Conservation (phyloP, 1,284 basidiomycete species). For the Stereum hirsutum region DNA sequence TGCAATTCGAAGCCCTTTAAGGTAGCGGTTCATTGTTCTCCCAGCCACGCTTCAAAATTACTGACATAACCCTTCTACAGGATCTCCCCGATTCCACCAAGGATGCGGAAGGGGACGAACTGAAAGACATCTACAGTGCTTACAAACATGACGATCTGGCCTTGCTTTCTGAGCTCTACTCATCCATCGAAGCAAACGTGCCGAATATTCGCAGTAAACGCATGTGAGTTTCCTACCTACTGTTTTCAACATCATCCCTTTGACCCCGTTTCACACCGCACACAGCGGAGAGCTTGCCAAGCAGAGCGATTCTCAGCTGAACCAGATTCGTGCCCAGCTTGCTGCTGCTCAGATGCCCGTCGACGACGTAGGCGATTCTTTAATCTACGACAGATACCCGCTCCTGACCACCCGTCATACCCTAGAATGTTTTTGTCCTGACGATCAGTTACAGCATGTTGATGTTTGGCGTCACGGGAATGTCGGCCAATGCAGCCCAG, state of each 20-base stretch:
- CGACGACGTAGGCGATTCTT: neutral
- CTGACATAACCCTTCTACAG: conserved; percentile 1
- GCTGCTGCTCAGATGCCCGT: neutral
- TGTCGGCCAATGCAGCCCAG: neutral
- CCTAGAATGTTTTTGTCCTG: conserved; percentile 5
- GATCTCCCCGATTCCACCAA: neutral
- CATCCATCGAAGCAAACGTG: neutral
- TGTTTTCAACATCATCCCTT: neutral
- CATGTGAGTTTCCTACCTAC: neutral
- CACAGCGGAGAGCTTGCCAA: neutral
- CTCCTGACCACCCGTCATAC: too few relatives aligned
- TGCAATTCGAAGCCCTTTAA: neutral
- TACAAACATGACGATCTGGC: neutral
- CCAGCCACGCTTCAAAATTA: neutral
- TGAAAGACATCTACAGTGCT: neutral
- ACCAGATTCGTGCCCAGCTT: neutral
- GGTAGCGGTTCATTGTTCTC: neutral
- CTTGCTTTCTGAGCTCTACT: neutral
- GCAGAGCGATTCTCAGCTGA: neutral
- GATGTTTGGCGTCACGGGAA: conserved; percentile 9
- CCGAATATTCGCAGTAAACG: neutral
- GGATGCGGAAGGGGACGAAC: neutral
- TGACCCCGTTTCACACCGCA: neutral
- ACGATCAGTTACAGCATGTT: conserved; percentile 9
- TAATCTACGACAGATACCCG: conserved; percentile 1